These are phyloP conservation scores for Cystobasidium pallidum DNA, from an alignment of 1,284 basidiomycete species.

Conservation along the genomic window DNA sequence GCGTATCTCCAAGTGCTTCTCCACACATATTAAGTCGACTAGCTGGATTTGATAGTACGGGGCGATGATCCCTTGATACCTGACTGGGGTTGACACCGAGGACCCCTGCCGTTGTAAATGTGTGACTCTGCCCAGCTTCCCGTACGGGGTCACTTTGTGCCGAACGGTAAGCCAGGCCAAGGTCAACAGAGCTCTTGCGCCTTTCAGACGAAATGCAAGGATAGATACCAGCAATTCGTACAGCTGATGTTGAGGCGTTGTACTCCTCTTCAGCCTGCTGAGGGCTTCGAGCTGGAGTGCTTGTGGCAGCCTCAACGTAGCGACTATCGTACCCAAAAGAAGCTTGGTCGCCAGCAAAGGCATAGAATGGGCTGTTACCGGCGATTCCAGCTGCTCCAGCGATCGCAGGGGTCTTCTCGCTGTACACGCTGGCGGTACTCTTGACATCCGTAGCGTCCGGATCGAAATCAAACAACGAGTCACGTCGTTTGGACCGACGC, in stretches of 20 bases:
- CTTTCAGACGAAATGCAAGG: slow-evolving; percentile 1
- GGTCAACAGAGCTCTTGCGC: slow-evolving; percentile 20
- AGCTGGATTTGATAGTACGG: not conserved
- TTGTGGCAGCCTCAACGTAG: slow-evolving; percentile 1
- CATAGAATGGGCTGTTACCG: not conserved
- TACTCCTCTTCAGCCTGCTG: not conserved
- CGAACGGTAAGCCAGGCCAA: not conserved
- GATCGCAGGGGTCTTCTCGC: slow-evolving; percentile 18
- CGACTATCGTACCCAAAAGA: slow-evolving; percentile 16
- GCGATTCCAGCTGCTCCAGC: not conserved
- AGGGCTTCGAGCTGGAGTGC: slow-evolving; percentile 1
- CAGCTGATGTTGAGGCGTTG: slow-evolving; percentile 2
- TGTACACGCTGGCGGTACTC: slow-evolving; percentile 6
- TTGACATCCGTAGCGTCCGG: slow-evolving; percentile 2
- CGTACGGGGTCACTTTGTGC: not conserved
- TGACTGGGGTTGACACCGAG: not conserved
- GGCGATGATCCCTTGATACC: not conserved
- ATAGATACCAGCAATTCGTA: slow-evolving; percentile 19
- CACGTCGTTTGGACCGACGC: slow-evolving; percentile 14
- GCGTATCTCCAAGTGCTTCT: slow-evolving; percentile 10
- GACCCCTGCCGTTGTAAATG: not conserved
- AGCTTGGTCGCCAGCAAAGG: not conserved
- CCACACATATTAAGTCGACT: not conserved
- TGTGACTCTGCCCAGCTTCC: not conserved
- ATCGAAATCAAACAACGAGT: slow-evolving; percentile 14